Evolutionary conservation across 1,284 basidiomycete genomes (phyloP), one percentile per base, ranked within the genome.

Genomic region (Ustilago vetiveriae): DNA sequence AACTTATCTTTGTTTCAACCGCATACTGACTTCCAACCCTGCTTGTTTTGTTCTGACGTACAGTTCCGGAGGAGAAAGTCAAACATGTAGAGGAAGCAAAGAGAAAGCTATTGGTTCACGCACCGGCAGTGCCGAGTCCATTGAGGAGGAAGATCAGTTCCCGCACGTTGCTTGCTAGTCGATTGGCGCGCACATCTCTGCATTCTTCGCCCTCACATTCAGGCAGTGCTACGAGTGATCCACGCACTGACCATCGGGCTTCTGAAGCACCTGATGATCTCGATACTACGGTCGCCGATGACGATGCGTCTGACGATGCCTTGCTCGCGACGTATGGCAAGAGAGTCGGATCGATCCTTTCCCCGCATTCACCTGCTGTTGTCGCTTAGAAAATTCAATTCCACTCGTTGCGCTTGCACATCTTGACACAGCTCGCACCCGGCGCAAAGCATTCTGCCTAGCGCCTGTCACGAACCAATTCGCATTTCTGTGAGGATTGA

Each of bases 121-220:
- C 71, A 14, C 71, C 71, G 3, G 55, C 56, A 10, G 58, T 66
- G 3, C 44, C 71, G 0, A 73, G 71, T 35, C 71, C 71, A 8
- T 40, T 73, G 3, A 35, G 71, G 6, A 26, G 53, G 8, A 43
- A 54, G 17, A 44, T 52, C 3, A 63, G 55, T 40, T 55, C 55
- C 2, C 36, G 48, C 13, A 52, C 44, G 23, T 21, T 56, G 8
- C 24, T 66, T 2, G 63, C 56, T 0, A 43, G 35, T n/a, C 43
- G 48, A 17, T 35, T 66, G 23, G 56, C 43, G 27, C 42, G 42
- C 6, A 41, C 63, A 3, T 44, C 50, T 19, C 32, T 65, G 32
- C 6, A 27, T 17, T 35, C 36, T 17, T 43, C 49, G 24, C 35
- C 40, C 2, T 23, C 41, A 13, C 40, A 17, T 11, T 16, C 43